A percentile compares a stretch with the other conserved stretches of the same genome.
Evolutionary conservation across 176 grass and related monocot genomes (phyloP).

Genomic region (Cenchrus fungigraminus): DNA sequence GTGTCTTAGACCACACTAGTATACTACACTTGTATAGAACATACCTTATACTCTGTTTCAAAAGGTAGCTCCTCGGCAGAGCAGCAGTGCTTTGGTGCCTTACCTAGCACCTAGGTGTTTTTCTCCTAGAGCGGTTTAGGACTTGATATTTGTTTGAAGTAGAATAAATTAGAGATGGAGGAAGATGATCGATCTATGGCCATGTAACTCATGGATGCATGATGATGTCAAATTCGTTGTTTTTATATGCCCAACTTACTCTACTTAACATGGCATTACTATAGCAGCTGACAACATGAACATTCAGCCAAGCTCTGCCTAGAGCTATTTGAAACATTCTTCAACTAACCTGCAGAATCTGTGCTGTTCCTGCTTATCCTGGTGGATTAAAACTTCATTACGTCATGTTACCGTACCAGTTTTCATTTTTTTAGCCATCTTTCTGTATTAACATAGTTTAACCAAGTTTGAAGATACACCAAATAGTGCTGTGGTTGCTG

Average conservation of each 20-base stretch:
- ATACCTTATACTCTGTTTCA: not conserved
- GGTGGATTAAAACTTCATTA: not conserved
- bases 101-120: not conserved
- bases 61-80: not conserved
- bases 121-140: not conserved
- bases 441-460: conserved; percentile 23
- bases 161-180: not conserved
- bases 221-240: not conserved
- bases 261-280: not conserved
- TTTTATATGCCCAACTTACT: not conserved
- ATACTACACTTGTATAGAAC: not conserved
- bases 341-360: not conserved
- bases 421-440: not conserved
- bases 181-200: not conserved
- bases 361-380: not conserved
- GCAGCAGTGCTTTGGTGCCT: not conserved
- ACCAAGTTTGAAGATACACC: conserved; percentile 24
- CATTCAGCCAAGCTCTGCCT: not conserved
- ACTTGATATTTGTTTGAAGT: not conserved
- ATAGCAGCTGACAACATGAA: not conserved
- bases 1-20: not conserved
- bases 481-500: conserved; percentile 3
- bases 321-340: not conserved
- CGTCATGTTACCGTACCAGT: not conserved
- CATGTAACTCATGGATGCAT: not conserved